Conservation (phyloP, 2,329 filamentous ascomycete species). For the Hypoxylon sp. region DNA sequence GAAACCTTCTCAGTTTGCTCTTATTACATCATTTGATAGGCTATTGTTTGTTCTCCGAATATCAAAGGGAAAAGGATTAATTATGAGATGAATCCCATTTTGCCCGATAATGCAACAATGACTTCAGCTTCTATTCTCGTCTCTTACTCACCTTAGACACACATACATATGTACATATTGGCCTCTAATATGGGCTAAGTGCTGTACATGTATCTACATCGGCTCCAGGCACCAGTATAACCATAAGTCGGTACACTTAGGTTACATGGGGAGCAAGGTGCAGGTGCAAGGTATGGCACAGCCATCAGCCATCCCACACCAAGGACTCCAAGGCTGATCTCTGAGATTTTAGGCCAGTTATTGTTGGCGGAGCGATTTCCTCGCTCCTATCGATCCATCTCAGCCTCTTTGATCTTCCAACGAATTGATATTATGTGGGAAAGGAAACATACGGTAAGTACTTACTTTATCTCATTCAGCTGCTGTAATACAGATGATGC, state of each 20-base stretch:
- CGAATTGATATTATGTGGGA: slow-evolving; percentile 4
- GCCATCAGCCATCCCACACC: slow-evolving; percentile 39
- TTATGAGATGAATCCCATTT: slow-evolving; percentile 17
- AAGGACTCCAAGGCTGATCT: slow-evolving; percentile 39
- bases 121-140: slow-evolving; percentile 44
- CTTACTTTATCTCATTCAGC: slow-evolving; percentile 6
- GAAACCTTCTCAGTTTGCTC: slow-evolving; percentile 24
- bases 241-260: slow-evolving; percentile 31
- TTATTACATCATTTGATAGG: slow-evolving; percentile 29
- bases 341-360: slow-evolving; percentile 18
- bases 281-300: slow-evolving; percentile 36
- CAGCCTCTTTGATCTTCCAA: slow-evolving; percentile 41
- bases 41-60: slow-evolving; percentile 22
- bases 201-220: slow-evolving; percentile 28
- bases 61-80: slow-evolving; percentile 14
- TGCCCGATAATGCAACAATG: slow-evolving; percentile 18
- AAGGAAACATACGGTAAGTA: slow-evolving; percentile 10
- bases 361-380: slow-evolving; percentile 36
- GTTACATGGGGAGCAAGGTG: slow-evolving; percentile 35
- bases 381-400: slow-evolving; percentile 36
- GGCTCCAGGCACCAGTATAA: slow-evolving; percentile 35
- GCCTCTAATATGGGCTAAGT: slow-evolving; percentile 19
- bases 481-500: slow-evolving; percentile 14
- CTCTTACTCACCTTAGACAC: slow-evolving; percentile 11
- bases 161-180: not conserved